Evolutionary conservation across 2,329 filamentous ascomycete species (phyloP).

Genomic region (Calonectria leucothoes): DNA sequence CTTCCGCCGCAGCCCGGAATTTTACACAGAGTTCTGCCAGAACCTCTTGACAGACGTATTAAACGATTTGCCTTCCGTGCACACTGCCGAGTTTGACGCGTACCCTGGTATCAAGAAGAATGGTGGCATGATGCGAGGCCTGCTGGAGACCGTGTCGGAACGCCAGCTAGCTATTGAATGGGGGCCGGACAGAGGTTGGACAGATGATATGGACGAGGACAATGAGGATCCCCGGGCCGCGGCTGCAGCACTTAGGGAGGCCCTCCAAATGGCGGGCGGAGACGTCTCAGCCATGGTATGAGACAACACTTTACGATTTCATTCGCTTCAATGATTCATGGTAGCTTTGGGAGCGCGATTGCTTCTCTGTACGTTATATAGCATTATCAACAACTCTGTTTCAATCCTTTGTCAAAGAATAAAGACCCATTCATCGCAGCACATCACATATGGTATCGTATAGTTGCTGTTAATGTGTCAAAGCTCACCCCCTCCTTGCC

Average conservation of each 20-base stretch:
- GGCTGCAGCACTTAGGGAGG: slow-evolving; percentile 5
- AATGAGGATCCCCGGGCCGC: slow-evolving; percentile 6
- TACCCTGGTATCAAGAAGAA: slow-evolving; percentile 73
- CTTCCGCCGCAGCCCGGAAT: slow-evolving; percentile 73
- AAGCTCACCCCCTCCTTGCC: background rate
- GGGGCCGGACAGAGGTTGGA: slow-evolving; percentile 77
- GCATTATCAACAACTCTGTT: slow-evolving; percentile 20
- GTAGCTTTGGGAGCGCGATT: slow-evolving; percentile 19
- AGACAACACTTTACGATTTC: slow-evolving; percentile 1
- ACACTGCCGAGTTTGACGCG: slow-evolving; percentile 76
- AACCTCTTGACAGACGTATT: slow-evolving; percentile 69
- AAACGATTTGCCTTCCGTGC: slow-evolving; percentile 65
- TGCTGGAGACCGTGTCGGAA: slow-evolving; percentile 64
- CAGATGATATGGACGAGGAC: slow-evolving; percentile 57
- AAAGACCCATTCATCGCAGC: slow-evolving; percentile 7
- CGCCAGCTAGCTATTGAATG: slow-evolving; percentile 69
- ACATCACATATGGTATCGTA: slow-evolving; percentile 30
- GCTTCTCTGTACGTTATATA: slow-evolving; percentile 17
- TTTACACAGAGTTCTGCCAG: slow-evolving; percentile 76
- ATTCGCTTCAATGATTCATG: slow-evolving; percentile 30
- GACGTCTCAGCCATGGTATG: slow-evolving; percentile 25
- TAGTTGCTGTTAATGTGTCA: slow-evolving; percentile 25
- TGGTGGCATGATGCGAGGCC: slow-evolving; percentile 71
- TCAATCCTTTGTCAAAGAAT: slow-evolving; percentile 21
- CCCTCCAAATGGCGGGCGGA: background rate